Percentiles rank a stretch among this genome's conserved stretches.
phyloP scores from a whole-genome alignment of 78 protist species.

The Blattamonas nauphoetae region DNA sequence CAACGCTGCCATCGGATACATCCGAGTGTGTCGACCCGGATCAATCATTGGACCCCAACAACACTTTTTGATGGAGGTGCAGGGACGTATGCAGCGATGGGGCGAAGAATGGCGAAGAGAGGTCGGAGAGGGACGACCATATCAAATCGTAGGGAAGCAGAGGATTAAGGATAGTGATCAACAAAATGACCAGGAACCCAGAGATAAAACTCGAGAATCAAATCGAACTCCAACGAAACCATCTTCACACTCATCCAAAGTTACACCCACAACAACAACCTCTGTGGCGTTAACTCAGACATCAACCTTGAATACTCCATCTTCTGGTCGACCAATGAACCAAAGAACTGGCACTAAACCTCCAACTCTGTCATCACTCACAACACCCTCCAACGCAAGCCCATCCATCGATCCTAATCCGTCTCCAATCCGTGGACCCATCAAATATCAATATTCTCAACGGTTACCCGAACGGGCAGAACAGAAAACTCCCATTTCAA shows the following conservation, averaged over 20 bases:
- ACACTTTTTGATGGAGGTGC: conserved; percentile 27
- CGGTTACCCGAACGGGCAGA: too few relatives aligned
- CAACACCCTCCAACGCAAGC: neutral
- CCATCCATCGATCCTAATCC: neutral
- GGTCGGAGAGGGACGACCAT: neutral
- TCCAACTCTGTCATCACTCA: neutral
- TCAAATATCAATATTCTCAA: neutral
- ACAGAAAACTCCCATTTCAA: too few relatives aligned
- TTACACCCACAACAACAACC: neutral
- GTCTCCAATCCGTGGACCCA: neutral
- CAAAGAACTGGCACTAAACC: neutral
- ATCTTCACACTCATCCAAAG: neutral
- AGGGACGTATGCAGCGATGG: neutral
- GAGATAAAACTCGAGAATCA: neutral
- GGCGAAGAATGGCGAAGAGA: neutral
- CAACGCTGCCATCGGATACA: conserved; percentile 54
- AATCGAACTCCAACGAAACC: neutral
- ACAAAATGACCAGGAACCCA: neutral
- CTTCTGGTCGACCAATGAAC: neutral
- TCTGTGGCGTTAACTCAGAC: too few relatives aligned
- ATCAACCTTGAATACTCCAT: neutral
- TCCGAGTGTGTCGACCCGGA: conserved; percentile 71
- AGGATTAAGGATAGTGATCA: neutral
- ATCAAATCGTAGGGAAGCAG: too few relatives aligned
- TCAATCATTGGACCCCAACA: conserved; percentile 79